Evolutionary conservation across 2,329 filamentous ascomycete species (phyloP).

Genomic region (Cadophora malorum): DNA sequence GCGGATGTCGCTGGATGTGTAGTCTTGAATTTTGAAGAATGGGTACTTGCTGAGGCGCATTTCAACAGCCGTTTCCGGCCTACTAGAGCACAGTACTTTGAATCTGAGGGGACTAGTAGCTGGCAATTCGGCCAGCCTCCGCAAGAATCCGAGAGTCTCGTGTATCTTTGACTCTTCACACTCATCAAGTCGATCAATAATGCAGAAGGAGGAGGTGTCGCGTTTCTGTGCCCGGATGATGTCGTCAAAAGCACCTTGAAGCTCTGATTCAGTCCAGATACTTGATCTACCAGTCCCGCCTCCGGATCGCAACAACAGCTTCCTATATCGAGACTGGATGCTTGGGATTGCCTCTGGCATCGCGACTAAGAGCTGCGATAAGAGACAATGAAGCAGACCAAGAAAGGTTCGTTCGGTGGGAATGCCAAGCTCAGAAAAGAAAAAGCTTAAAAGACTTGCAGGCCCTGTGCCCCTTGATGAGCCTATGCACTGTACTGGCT

Average conservation of each 20-base stretch:
- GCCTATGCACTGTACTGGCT: background rate
- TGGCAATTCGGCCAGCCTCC: background rate
- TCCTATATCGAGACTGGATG: background rate
- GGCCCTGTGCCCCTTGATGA: background rate
- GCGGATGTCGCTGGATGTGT: background rate
- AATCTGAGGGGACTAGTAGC: background rate
- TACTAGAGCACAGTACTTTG: background rate
- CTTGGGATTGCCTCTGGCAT: background rate
- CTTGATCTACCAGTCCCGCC: too few species aligned
- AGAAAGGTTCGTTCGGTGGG: background rate
- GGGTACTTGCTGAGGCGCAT: background rate
- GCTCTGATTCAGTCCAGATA: background rate
- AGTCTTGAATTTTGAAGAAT: background rate
- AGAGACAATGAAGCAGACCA: background rate
- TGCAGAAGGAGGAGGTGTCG: background rate
- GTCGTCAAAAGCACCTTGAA: background rate
- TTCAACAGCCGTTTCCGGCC: background rate
- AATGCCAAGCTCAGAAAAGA: background rate
- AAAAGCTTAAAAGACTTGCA: constrained; percentile 2
- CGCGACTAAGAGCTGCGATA: background rate
- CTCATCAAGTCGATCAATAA: background rate
- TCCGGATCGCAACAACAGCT: too few species aligned
- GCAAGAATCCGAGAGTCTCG: background rate
- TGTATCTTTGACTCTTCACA: background rate
- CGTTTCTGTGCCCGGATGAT: background rate